Evolutionary conservation across 2,329 filamentous ascomycete genomes (phyloP).

Genomic region (Plenodomus biglobosus): DNA sequence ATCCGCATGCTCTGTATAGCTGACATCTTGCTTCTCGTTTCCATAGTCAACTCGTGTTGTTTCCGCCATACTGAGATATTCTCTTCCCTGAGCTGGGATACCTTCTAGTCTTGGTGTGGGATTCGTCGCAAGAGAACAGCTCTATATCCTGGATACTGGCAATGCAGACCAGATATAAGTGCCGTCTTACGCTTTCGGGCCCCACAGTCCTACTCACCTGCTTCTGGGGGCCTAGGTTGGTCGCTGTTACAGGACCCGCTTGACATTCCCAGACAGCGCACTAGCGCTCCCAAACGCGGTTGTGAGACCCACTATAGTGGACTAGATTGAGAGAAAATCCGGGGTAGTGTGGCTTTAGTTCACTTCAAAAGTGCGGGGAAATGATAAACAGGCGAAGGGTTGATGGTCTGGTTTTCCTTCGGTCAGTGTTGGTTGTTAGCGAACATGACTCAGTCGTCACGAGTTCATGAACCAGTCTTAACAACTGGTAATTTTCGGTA

Average conservation of each 20-base stretch:
- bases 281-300: slow-evolving; percentile 3
- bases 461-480: slow-evolving; percentile 2
- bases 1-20: slow-evolving; percentile 26
- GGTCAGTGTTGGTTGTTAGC: slow-evolving; percentile 3
- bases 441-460: slow-evolving; percentile 21
- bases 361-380: slow-evolving; percentile 29
- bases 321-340: slow-evolving; percentile 15
- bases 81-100: not conserved
- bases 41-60: slow-evolving; percentile 11
- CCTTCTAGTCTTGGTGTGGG: too few relatives aligned
- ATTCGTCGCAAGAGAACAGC: not conserved
- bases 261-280: not conserved
- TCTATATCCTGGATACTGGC: not conserved
- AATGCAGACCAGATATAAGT: not conserved
- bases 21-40: slow-evolving; percentile 28
- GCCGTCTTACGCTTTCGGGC: not conserved
- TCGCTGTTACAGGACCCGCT: not conserved
- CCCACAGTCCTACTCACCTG: slow-evolving; percentile 8
- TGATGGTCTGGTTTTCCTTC: slow-evolving; percentile 8
- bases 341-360: slow-evolving; percentile 17
- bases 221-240: slow-evolving; percentile 10
- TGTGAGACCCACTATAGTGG: slow-evolving; percentile 8
- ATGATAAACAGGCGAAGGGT: slow-evolving; percentile 2
- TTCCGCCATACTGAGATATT: not conserved
- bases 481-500: slow-evolving; percentile 16